Conservation (phyloP, 2,329 filamentous ascomycete species). For the Emergomyces orientalis region DNA sequence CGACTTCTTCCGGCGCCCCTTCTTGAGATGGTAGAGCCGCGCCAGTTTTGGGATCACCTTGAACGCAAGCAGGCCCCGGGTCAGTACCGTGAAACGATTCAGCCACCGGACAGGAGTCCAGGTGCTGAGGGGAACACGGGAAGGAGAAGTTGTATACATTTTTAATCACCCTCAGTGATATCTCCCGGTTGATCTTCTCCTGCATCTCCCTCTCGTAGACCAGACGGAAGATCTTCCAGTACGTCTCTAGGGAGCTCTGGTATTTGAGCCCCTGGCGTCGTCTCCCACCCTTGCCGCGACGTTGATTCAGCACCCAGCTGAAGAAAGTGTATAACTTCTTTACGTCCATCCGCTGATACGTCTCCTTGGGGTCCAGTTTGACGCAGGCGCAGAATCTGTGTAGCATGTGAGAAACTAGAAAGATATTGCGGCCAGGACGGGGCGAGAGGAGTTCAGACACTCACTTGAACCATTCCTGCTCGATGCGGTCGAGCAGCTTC, state of each 20-base stretch:
- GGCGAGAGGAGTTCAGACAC: not conserved
- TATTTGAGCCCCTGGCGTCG: not conserved
- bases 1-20: not conserved
- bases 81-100: not conserved
- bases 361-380: not conserved
- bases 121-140: not conserved
- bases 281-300: not conserved
- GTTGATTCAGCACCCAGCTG: not conserved
- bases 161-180: not conserved
- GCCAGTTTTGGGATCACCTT: not conserved
- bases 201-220: not conserved
- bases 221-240: not conserved
- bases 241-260: not conserved
- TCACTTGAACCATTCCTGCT: conserved; percentile 7
- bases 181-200: not conserved
- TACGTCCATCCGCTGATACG: not conserved
- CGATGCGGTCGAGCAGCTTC: conserved; percentile 7
- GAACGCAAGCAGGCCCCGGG: not conserved
- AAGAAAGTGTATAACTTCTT: not conserved
- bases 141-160: not conserved
- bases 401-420: not conserved
- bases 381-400: not conserved
- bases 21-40: not conserved
- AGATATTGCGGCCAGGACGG: too few species aligned
- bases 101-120: not conserved